phyloP scores from a whole-genome alignment of 2,329 filamentous ascomycete genomes.

The Trichophyton equinum region DNA sequence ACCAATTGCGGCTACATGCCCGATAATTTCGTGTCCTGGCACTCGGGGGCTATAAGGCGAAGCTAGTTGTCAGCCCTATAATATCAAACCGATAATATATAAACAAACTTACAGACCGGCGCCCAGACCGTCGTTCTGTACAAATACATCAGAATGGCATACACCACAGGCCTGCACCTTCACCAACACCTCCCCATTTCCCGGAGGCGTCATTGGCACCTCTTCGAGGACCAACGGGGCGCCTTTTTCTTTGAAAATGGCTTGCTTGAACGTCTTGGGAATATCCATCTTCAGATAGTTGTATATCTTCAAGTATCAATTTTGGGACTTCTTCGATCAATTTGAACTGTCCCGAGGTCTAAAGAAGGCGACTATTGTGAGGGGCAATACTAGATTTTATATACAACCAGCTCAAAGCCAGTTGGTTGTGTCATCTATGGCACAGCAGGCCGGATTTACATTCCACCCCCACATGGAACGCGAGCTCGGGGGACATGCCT shows the following conservation, averaged over 20 bases:
- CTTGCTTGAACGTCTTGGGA: constrained; percentile 56
- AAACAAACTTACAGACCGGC: constrained; percentile 34
- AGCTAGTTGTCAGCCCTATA: not conserved
- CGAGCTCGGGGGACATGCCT: not conserved
- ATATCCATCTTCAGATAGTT: constrained; percentile 19
- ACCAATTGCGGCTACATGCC: constrained; percentile 51
- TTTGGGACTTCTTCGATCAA: not conserved
- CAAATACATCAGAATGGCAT: constrained; percentile 50
- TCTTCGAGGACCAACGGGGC: constrained; percentile 47
- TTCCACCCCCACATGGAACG: not conserved
- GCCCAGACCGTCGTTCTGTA: constrained; percentile 40
- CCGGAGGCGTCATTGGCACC: constrained; percentile 44
- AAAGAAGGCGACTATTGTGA: not conserved
- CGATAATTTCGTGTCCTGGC: constrained; percentile 61
- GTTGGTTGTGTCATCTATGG: not conserved
- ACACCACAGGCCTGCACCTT: constrained; percentile 62
- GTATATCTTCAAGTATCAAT: not conserved
- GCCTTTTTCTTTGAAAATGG: constrained; percentile 44
- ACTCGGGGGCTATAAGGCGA: constrained; percentile 39
- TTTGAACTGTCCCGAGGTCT: not conserved
- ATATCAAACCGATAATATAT: not conserved
- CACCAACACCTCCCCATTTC: constrained; percentile 49
- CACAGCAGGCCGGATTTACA: not conserved
- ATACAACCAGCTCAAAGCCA: not conserved
- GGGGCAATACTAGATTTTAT: not conserved